Evolutionary conservation across 306 rosid species (phyloP).

Genomic region (Acacia crassicarpa): DNA sequence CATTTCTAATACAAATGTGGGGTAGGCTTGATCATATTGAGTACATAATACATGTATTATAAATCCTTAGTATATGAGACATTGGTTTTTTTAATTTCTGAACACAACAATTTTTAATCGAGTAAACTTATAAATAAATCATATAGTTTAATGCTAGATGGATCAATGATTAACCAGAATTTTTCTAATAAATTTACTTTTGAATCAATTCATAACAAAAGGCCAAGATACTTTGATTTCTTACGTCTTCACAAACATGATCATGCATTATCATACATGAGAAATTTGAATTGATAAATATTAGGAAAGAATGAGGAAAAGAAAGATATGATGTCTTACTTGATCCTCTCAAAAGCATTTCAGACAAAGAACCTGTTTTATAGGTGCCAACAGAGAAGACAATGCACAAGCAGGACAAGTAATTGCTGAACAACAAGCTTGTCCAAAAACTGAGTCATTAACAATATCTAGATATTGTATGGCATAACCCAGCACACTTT

Average conservation of each 20-base stretch:
- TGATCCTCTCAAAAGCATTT: conserved; percentile 6
- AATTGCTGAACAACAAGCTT: background rate
- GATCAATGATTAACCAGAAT: no score
- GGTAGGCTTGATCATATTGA: no score
- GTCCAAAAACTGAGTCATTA: conserved; percentile 7
- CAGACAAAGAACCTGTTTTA: background rate
- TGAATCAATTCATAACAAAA: background rate
- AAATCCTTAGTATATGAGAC: no score
- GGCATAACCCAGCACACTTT: background rate
- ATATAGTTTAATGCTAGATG: no score
- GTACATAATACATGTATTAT: no score
- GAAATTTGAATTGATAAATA: background rate
- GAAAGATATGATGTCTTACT: background rate
- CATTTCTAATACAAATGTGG: no score
- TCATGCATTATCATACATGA: background rate
- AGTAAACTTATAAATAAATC: no score
- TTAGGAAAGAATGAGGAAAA: background rate
- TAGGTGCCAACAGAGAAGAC: conserved; percentile 13
- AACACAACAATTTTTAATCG: no score
- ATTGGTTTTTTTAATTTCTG: no score
- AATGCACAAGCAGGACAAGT: background rate
- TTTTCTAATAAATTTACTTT: no score
- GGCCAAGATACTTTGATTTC: background rate
- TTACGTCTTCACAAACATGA: background rate
- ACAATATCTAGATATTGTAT: background rate